Conservation (phyloP, 2,329 filamentous ascomycete species). For the Neodidymelliopsis sp. region DNA sequence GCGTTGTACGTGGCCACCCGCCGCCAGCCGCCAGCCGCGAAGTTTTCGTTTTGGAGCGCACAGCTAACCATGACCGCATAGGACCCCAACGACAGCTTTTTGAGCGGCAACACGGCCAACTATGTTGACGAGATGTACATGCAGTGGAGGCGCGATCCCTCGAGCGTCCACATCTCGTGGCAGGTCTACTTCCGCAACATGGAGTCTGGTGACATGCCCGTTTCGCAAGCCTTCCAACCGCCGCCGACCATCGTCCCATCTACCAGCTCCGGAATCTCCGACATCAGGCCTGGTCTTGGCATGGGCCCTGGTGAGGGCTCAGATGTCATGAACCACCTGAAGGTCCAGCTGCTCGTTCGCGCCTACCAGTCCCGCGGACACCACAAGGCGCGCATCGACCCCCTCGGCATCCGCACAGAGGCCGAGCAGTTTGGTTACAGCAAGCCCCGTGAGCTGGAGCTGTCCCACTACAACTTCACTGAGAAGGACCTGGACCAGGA, state of each 20-base stretch:
- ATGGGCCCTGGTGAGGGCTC: constrained; percentile 72
- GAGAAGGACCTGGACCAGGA: constrained; percentile 93
- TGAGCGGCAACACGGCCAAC: constrained; percentile 95
- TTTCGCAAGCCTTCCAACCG: constrained; percentile 95
- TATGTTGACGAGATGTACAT: constrained; percentile 99
- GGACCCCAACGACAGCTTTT: constrained; percentile 94
- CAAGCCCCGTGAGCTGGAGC: constrained; percentile 89
- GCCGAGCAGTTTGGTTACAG: constrained; percentile 83
- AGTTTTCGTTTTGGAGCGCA: constrained; percentile 6
- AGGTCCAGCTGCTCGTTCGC: constrained; percentile 95
- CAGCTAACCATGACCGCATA: constrained; percentile 47
- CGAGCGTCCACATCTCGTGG: constrained; percentile 97
- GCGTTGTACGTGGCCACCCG: constrained; percentile 61
- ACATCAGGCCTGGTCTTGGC: constrained; percentile 73
- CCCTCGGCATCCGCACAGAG: constrained; percentile 89
- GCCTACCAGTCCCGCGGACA: constrained; percentile 98
- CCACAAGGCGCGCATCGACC: constrained; percentile 98
- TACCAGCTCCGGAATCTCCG: constrained; percentile 77
- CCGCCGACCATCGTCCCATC: constrained; percentile 89
- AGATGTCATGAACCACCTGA: constrained; percentile 94
- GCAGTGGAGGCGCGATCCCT: constrained; percentile 92
- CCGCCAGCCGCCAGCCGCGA: background rate
- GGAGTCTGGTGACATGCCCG: constrained; percentile 97
- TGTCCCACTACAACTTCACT: constrained; percentile 93
- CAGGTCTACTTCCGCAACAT: constrained; percentile 99